Base-by-base conservation (phyloP, 331 rosid species). In the Quercus tomentella region DNA sequence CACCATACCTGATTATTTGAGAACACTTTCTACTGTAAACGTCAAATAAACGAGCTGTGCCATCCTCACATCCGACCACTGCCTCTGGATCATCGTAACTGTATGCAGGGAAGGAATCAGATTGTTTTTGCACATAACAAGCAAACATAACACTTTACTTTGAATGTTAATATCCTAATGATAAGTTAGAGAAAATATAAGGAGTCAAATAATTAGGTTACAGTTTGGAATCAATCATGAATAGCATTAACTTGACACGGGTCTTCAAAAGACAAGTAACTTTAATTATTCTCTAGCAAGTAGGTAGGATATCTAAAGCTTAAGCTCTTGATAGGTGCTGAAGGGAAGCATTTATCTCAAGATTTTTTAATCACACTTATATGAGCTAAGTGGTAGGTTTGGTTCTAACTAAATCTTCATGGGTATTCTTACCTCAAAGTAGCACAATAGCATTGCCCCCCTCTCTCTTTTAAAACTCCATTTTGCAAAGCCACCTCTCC, bases 61-160 rank as follows among this genome's bases (percentile, higher is more conserved):
- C 98, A 83, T 94, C 98, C 73, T 90, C 96, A 63, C 89, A 94
- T 65, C 98, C 98, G 68, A 94, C 90, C 87, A 90, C 90, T 51
- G 97, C 97, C 82, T 94, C 98, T 16, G 91, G 89, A 84, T 94
- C 94, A 76, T 79, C 82, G 89, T 92, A 94, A 79, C 96, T 94
- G 85, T 77, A 86, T 67, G 74, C 66, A 86, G 58, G 74, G 65
- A 62, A 83, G 66, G 77, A 51, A 1, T 14, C 65, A 33, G 14
- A 20, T 51, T 60, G 66, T 35, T 28, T 61, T 70, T 73, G 54
- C 41, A 74, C 21, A 82, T 33, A 65, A 65, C 23, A 65, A 18
- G 49, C 22, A 30, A 31, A 65, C 31, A 16, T 30, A 65, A 18
- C 70, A 25, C 33, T 31, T 5, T 57, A 21, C 62, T 25, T n/a